A percentile compares a stretch with the other conserved stretches of the same genome.
Evolutionary conservation across 2,329 filamentous ascomycete species (phyloP).

Genomic region (Cryphonectria parasitica): DNA sequence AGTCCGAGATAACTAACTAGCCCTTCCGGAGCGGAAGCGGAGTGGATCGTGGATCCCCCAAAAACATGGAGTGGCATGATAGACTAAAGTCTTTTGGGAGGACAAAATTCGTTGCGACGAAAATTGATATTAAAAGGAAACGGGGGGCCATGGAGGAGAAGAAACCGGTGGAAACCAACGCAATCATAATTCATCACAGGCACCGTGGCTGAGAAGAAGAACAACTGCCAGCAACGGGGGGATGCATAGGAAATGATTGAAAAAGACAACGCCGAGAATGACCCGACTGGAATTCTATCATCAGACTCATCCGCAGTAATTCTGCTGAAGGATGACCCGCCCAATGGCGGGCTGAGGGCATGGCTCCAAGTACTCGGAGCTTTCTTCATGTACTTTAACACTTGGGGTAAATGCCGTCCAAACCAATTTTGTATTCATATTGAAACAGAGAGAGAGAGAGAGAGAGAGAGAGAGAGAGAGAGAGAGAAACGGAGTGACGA

Average conservation of each 20-base stretch:
- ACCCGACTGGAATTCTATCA: slow-evolving; percentile 18
- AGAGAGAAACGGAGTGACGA: neutral
- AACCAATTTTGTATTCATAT: neutral
- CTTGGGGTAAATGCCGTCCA: slow-evolving; percentile 42
- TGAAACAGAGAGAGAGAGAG: neutral
- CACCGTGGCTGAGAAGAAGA: neutral
- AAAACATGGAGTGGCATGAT: slow-evolving; percentile 21
- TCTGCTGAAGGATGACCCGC: slow-evolving; percentile 21
- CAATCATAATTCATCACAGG: too few species aligned
- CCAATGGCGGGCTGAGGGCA: slow-evolving; percentile 38
- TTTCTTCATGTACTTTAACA: slow-evolving; percentile 60
- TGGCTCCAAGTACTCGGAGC: slow-evolving; percentile 58
- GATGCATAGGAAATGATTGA: slow-evolving; percentile 10
- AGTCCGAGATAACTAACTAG: neutral
- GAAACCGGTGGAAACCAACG: neutral
- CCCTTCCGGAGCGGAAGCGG: slow-evolving; percentile 13
- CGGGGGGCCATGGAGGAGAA: neutral
- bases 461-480: neutral
- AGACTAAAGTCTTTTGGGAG: slow-evolving; percentile 5
- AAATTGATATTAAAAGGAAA: neutral
- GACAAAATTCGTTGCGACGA: neutral
- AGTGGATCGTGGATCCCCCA: slow-evolving; percentile 15
- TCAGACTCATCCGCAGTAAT: slow-evolving; percentile 25
- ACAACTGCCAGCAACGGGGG: neutral
- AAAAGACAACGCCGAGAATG: slow-evolving; percentile 7